These are phyloP conservation scores for Paraglomus occultum DNA, from an alignment of 192 early-diverging fungal genomes.

Conservation along the genomic window DNA sequence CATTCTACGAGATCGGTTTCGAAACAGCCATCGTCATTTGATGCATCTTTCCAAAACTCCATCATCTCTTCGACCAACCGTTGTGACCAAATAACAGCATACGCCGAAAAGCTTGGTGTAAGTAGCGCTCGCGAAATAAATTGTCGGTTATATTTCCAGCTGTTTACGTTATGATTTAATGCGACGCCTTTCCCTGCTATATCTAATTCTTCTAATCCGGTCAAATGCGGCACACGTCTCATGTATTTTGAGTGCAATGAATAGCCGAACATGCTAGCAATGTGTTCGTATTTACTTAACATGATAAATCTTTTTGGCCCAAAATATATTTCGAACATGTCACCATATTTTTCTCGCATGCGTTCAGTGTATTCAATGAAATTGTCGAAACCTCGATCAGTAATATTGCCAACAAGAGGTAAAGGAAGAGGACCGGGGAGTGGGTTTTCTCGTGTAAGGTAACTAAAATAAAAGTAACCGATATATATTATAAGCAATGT, in stretches of 20 bases:
- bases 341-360: too few species aligned
- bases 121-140: not conserved
- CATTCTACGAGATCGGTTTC: not conserved
- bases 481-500: conserved; percentile 27
- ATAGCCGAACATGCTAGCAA: too few species aligned
- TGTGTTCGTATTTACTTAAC: too few species aligned
- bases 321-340: too few species aligned
- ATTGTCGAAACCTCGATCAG: not conserved
- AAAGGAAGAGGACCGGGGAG: conserved; percentile 13
- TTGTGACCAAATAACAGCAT: not conserved
- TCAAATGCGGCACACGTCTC: not conserved
- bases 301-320: too few species aligned
- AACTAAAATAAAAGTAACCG: conserved; percentile 5
- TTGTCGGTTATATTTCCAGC: conserved; percentile 9
- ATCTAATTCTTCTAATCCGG: not conserved
- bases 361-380: too few species aligned
- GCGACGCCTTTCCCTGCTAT: not conserved
- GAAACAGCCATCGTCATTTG: not conserved
- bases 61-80: not conserved
- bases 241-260: too few species aligned
- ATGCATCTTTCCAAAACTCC: not conserved
- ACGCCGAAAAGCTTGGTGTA: not conserved
- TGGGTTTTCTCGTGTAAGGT: not conserved
- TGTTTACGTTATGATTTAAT: not conserved
- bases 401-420: conserved; percentile 11